phyloP scores from a whole-genome alignment of 1,284 basidiomycete genomes.

The Ceratobasidium sp. region DNA sequence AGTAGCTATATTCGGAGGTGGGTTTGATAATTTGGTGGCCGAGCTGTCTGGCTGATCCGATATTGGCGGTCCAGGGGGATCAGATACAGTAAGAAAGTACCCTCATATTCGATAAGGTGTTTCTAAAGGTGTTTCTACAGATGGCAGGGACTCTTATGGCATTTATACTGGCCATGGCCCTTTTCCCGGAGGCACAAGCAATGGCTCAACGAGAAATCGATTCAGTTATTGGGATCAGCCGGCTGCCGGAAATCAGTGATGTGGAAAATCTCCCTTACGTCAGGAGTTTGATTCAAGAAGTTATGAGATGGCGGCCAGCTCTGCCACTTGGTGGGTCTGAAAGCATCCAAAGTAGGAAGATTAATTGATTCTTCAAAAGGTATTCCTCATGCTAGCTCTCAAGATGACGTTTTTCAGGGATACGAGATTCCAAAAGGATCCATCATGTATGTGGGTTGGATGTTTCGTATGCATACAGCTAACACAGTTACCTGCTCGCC shows the following conservation, averaged over 20 bases:
- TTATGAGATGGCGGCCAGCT: conserved; percentile 37
- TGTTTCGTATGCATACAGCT: conserved; percentile 16
- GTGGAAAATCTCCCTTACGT: conserved; percentile 46
- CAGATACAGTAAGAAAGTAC: conserved; percentile 2
- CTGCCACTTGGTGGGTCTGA: conserved; percentile 41
- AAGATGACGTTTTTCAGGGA: conserved; percentile 32
- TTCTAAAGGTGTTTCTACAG: conserved; percentile 25
- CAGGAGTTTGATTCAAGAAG: conserved; percentile 42
- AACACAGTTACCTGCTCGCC: background rate
- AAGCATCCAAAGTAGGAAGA: background rate
- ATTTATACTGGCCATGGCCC: conserved; percentile 44
- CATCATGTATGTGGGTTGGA: conserved; percentile 36
- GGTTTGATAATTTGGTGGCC: background rate
- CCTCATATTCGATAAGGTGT: background rate
- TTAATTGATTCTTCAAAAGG: background rate
- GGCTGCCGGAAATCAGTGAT: conserved; percentile 47
- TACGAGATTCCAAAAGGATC: conserved; percentile 43
- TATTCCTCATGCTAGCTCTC: background rate
- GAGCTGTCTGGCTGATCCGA: no score
- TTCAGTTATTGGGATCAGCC: conserved; percentile 43
- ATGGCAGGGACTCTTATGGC: conserved; percentile 40
- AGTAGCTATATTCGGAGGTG: background rate
- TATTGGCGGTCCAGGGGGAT: background rate
- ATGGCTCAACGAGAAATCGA: conserved; percentile 47
- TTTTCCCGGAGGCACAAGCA: conserved; percentile 46